Base-by-base conservation (phyloP, 495 filamentous ascomycete species). In the Podospora appendiculata region DNA sequence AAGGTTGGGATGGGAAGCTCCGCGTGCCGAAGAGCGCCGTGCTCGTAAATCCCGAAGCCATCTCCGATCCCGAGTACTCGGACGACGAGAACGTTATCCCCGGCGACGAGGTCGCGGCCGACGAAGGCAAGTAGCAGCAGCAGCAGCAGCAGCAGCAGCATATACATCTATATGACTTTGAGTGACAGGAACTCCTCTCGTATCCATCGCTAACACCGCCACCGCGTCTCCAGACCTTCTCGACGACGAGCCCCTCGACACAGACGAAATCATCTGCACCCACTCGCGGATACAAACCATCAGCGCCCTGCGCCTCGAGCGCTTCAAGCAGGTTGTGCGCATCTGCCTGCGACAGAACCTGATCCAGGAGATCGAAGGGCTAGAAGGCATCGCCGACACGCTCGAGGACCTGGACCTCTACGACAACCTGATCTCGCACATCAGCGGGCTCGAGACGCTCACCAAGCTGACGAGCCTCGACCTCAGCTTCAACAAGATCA, bases 401-500 rank as follows among this genome's bases (percentile, higher is more conserved):
- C 70, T 99, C 16, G 63, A 77, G 56, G 93, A 99, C 13, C 78
- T 99, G 19, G 93, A 99, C 61, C 79, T 99, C 58, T 99, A 99
- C 76, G 93, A 99, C 67, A 99, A 99, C 64, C 76, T 91, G n/a
- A 90, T 98, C 60, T 79, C 83, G 4, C 90, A 95, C 63, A 79
- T 96, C 62, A 38, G 38, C 57, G 88, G 88, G 35, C 78, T 99
- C 32, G 89, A 95, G 32, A 77, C 82, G 43, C 80, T 96, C 36
- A 74, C 70, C 8, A 74, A 87, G 34, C 76, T 99, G 16, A 88
- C 77, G 12, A 87, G 74, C 50, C 79, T 99, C 45, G 93, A 99
- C 64, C 74, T 99, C 38, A 92, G 88, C 61, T 99, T 95, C 81
- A 99, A 99, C 70, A 96, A 96, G 74, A 92, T 99, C 72, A 96